Base-by-base conservation (phyloP, 192 early-diverging fungal genomes). In the Phlyctochytrium bullatum region DNA sequence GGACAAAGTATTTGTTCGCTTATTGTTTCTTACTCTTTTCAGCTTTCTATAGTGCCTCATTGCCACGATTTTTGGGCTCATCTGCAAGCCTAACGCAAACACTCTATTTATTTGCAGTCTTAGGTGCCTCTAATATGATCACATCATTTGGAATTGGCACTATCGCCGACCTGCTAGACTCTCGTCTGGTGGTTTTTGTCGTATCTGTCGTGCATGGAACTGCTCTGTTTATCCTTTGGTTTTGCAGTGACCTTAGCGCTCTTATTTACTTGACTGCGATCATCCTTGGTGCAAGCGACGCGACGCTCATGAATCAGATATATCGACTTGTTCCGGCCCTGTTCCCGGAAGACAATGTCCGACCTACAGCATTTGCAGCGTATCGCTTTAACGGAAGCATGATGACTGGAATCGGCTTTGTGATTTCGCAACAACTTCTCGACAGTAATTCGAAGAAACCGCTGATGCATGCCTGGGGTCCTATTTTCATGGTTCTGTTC, bases 251-350 rank as follows among this genome's bases (percentile, higher is more conserved):
- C 25, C 67, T 60, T 23, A 20, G 29, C 31, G 40, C 40, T 6
- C 6, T 20, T 14, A 47, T 47, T 6, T 6, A 14, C 40, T 47
- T 6, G 6, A 14, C 40, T 14, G 34, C 65, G 24, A 69, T 69
- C 31, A 50, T 69, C 35, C 23, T 57, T 25, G 67, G 59, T 6
- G 33, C 53, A 14, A 62, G 47, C 25, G 67, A 69, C 28, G 35
- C 67, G n/a, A 62, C 52, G 3, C 47, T 69, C 28, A n/a, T 69
- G 60, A 69, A 69, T 34, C 67, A 69, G 52, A 32, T 53, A 4
- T 69, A 69, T 34, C 60, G 62, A 50, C 65, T 69, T n/a, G 36
- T 69, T 32, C 51, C 67, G 40, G 58, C 59, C 2, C 14, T 62
- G 2, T 69, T 69, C 32, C 59, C 36, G 61, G 61, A 33, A 4